Percentiles rank a stretch among this genome's conserved stretches.
Conservation (phyloP, 2,329 filamentous ascomycete genomes). For the Cercospora citrullina region DNA sequence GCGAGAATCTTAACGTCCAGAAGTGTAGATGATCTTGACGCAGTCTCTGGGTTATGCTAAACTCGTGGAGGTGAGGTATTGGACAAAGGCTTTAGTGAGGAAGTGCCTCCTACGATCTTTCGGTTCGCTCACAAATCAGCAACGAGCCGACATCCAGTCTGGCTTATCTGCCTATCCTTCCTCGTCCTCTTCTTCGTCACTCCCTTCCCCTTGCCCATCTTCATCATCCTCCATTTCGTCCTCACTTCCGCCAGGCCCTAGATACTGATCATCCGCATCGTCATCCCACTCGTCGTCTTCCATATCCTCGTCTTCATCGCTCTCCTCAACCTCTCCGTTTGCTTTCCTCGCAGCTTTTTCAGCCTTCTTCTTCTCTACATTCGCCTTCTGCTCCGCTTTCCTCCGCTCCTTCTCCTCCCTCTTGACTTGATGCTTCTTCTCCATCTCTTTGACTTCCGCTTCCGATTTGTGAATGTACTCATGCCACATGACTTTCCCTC, state of each 20-base stretch:
- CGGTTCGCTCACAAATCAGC: not conserved
- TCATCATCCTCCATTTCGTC: conserved; percentile 24
- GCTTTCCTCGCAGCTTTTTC: conserved; percentile 54
- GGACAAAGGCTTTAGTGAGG: not conserved
- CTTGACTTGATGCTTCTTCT: conserved; percentile 77
- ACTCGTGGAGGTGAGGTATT: too few relatives aligned
- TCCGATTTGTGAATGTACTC: conserved; percentile 86
- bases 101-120: not conserved
- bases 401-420: conserved; percentile 79
- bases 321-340: conserved; percentile 46
- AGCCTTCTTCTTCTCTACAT: conserved; percentile 82
- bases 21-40: too few relatives aligned
- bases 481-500: conserved; percentile 95
- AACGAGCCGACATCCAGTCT: not conserved
- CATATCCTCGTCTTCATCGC: conserved; percentile 43
- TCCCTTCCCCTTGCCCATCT: not conserved
- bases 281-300: conserved; percentile 50
- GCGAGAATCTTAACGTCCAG: too few relatives aligned
- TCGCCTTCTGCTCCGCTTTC: conserved; percentile 80
- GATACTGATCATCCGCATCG: conserved; percentile 29
- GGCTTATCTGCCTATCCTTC: not conserved
- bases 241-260: conserved; percentile 20
- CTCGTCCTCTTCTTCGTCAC: conserved; percentile 6
- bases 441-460: conserved; percentile 73
- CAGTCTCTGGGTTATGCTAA: too few relatives aligned